Evolutionary conservation across 306 rosid genomes (phyloP), one percentile per base, ranked within the genome.

Genomic region (Prosopis cineraria): DNA sequence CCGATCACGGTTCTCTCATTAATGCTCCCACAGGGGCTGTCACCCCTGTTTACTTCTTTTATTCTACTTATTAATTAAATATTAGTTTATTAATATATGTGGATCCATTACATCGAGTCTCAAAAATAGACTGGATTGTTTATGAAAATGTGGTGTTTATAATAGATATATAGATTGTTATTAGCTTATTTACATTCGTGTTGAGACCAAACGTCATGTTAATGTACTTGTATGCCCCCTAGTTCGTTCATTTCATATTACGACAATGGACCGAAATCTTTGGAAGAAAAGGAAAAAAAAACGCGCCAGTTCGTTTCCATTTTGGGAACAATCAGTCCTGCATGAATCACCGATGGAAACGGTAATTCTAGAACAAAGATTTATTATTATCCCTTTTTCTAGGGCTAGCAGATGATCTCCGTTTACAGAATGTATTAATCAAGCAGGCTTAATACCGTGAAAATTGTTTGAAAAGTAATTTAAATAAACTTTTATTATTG

Each of bases 21-120:
- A 86, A 83, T 62, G 77, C 87, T 45, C 31, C 48, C 87, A 77
- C 89, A 73, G 64, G 87, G 72, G 33, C 39, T 83, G 85, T 70
- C 77, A 22, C 8, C 20, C 31, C 58, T 45, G 64, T 55, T 55
- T 3, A 55, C 62, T 55, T 10, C 34, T 45, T 14, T 41, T 12
- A 12, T 5, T 24, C 0, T 17, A 33, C 37, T 16, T 60, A 16
- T 60, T 31, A 25, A 13, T 63, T 16, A 30, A 25, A 25, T 27
- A 3, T 16, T 62, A 13, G 30, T 19, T 50, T 50, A 50, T 47
- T 19, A 47, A 47, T 12, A 7, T 2, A 52, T 1, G 59, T 52
- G 29, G 59, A 29, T n/a, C 29, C 59, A 8, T 52, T 52, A 19
- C 9, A 20, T 52, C 12, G 27, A 52, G 20, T 52, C 59, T 52